Evolutionary conservation across 352 stramenopile genomes (phyloP).

Genomic region (Plasmopara muralis): DNA sequence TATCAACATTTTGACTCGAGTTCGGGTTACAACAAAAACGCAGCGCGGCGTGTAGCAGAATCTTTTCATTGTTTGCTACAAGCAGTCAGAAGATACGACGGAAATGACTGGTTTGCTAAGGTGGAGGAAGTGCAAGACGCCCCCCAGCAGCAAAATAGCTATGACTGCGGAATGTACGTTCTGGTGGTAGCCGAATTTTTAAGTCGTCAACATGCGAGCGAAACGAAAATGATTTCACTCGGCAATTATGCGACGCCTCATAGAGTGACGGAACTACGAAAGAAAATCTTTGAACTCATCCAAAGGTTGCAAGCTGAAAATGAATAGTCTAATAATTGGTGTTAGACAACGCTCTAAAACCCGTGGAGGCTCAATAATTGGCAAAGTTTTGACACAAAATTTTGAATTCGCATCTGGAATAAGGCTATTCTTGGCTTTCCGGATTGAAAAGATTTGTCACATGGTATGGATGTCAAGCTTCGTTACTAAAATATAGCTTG

Average conservation of each 20-base stretch:
- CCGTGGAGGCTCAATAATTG: too few relatives aligned
- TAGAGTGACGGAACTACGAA: conserved; percentile 39
- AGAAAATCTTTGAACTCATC: conserved; percentile 43
- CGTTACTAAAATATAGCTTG: too few relatives aligned
- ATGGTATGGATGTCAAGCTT: too few relatives aligned
- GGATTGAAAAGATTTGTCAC: too few relatives aligned
- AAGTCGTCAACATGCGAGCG: conserved; percentile 21
- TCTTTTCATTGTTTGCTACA: conserved; percentile 40
- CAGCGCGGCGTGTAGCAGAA: conserved; percentile 34
- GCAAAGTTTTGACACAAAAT: too few relatives aligned
- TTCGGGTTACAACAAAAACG: conserved; percentile 42
- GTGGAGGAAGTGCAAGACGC: conserved; percentile 31
- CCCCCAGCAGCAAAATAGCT: conserved; percentile 72
- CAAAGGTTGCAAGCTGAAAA: conserved; percentile 11
- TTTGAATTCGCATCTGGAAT: too few relatives aligned
- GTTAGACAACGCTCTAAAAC: too few relatives aligned
- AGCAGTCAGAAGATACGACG: conserved; percentile 6
- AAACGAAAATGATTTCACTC: conserved; percentile 12
- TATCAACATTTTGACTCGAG: conserved; percentile 78
- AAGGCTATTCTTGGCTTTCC: too few relatives aligned
- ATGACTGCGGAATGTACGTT: conserved; percentile 81
- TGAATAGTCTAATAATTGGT: too few relatives aligned
- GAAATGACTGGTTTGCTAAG: conserved; percentile 3
- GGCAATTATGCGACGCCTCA: conserved; percentile 43
- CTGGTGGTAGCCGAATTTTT: conserved; percentile 61